phyloP scores from a whole-genome alignment of 345 rosid genomes.

The Erysimum cheiranthoides region DNA sequence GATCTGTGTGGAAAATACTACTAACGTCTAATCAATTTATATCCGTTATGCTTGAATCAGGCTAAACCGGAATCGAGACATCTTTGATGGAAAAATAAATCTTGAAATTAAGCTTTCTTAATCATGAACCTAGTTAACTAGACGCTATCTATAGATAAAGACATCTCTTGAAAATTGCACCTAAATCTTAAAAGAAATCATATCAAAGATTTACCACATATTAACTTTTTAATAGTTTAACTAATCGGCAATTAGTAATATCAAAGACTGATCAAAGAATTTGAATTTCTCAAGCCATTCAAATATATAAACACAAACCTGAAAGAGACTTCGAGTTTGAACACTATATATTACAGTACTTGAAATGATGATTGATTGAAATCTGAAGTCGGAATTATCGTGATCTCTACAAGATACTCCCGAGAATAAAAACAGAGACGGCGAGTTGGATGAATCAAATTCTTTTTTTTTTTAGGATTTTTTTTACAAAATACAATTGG shows the following conservation, averaged over 20 bases:
- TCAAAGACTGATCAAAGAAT: not conserved
- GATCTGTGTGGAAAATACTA: not conserved
- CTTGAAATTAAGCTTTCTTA: not conserved
- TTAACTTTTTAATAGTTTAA: not conserved
- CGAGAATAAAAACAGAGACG: not conserved
- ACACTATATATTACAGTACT: not conserved
- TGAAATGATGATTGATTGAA: not conserved
- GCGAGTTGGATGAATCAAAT: constrained; percentile 3
- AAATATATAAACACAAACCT: not conserved
- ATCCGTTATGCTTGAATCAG: not conserved
- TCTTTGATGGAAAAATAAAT: too few species aligned
- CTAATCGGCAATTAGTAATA: not conserved
- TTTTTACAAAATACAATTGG: not conserved
- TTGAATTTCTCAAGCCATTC: not conserved
- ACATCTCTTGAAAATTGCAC: constrained; percentile 15
- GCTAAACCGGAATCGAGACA: constrained; percentile 12
- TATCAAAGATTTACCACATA: not conserved
- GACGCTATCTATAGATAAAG: not conserved
- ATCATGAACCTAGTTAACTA: constrained; percentile 1
- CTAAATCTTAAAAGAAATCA: not conserved
- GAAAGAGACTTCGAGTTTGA: not conserved
- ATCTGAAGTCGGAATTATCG: not conserved
- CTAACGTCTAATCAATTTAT: not conserved
- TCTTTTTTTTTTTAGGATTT: not conserved
- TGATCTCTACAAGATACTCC: not conserved